Percentiles rank a stretch among this genome's conserved stretches.
These are phyloP conservation scores for Blastobotrys terrestris DNA, from an alignment of 805 yeast species.

Conservation along the genomic window DNA sequence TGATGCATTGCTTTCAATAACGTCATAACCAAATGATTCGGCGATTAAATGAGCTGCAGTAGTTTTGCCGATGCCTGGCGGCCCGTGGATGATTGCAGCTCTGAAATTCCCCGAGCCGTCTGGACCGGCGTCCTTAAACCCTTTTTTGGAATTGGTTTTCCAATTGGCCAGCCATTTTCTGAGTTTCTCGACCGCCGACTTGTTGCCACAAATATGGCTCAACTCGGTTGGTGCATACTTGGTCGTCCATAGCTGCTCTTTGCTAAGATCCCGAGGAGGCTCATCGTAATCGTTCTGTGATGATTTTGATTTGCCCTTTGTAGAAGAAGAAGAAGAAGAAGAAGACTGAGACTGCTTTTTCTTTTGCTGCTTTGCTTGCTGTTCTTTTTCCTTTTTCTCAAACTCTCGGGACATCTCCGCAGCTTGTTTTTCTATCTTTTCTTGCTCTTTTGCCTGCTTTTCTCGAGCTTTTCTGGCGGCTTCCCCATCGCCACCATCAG, in stretches of 20 bases:
- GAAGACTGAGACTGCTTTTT: too few species aligned
- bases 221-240: slow-evolving; percentile 80
- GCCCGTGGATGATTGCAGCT: slow-evolving; percentile 85
- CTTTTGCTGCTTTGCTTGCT: slow-evolving; percentile 18
- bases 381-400: slow-evolving; percentile 32
- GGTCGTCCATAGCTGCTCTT: slow-evolving; percentile 74
- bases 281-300: background rate
- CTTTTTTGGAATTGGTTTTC: slow-evolving; percentile 51
- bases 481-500: slow-evolving; percentile 83
- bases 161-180: slow-evolving; percentile 72
- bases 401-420: slow-evolving; percentile 42
- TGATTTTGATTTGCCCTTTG: background rate
- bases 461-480: slow-evolving; percentile 66
- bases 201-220: slow-evolving; percentile 86
- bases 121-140: slow-evolving; percentile 47
- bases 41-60: slow-evolving; percentile 84
- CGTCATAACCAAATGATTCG: slow-evolving; percentile 67
- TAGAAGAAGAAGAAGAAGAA: too few species aligned
- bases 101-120: slow-evolving; percentile 67
- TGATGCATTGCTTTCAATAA: slow-evolving; percentile 83
- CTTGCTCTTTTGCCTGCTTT: slow-evolving; percentile 66
- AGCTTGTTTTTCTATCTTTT: slow-evolving; percentile 47
- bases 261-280: background rate
- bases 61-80: slow-evolving; percentile 94
- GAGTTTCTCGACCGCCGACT: slow-evolving; percentile 61